Percentiles rank a stretch among this genome's conserved stretches.
phyloP scores from a whole-genome alignment of 2,329 filamentous ascomycete genomes.

The Calonectria leucothoes region DNA sequence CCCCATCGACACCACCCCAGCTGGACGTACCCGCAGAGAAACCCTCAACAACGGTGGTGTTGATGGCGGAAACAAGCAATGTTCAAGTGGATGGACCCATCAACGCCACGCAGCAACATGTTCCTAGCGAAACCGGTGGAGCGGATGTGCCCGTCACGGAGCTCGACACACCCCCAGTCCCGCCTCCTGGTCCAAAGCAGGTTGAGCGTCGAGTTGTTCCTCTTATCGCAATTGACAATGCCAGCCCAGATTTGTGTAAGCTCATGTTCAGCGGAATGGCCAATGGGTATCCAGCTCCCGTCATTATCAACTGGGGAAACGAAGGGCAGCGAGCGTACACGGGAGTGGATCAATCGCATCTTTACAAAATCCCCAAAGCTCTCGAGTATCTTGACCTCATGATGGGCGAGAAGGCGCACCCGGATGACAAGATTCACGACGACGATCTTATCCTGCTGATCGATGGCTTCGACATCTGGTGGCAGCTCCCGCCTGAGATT shows the following conservation, averaged over 20 bases:
- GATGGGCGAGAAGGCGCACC: background rate
- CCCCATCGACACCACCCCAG: background rate
- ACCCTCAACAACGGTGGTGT: background rate
- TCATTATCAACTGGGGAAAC: slow-evolving; percentile 43
- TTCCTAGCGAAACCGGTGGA: background rate
- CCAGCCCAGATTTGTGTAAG: slow-evolving; percentile 41
- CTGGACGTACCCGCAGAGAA: background rate
- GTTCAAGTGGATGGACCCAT: background rate
- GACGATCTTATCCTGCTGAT: slow-evolving; percentile 39
- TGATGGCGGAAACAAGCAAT: background rate
- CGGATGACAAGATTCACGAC: slow-evolving; percentile 27
- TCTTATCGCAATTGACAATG: slow-evolving; percentile 30
- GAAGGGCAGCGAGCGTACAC: slow-evolving; percentile 17
- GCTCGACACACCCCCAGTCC: background rate
- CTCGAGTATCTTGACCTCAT: slow-evolving; percentile 39
- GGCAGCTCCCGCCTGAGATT: slow-evolving; percentile 41
- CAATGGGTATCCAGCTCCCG: slow-evolving; percentile 37
- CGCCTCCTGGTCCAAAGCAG: too few relatives aligned
- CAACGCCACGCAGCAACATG: background rate
- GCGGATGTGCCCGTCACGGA: background rate
- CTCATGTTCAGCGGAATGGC: slow-evolving; percentile 38
- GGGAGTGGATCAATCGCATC: slow-evolving; percentile 35
- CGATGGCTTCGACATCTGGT: slow-evolving; percentile 44
- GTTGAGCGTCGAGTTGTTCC: slow-evolving; percentile 24
- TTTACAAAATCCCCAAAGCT: slow-evolving; percentile 40